phyloP scores from a whole-genome alignment of 352 stramenopile species.

The Phytophthora constricta region DNA sequence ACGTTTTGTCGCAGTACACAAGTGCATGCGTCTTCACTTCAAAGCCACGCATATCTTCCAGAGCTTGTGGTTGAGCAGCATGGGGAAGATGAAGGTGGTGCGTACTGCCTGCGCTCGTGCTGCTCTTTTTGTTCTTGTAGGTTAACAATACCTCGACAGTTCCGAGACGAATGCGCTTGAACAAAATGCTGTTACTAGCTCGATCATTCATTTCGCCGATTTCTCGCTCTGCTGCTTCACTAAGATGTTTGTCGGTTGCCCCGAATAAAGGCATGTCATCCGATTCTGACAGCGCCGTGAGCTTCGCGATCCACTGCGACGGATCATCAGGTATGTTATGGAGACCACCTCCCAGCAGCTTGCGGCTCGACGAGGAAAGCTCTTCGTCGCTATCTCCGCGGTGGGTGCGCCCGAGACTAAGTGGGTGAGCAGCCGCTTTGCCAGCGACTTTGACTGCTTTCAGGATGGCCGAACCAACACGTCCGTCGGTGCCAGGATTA shows the following conservation, averaged over 20 bases:
- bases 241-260: conserved; percentile 8
- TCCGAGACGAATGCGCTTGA: conserved; percentile 83
- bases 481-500: conserved; percentile 36
- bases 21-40: conserved; percentile 87
- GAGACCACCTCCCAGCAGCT: conserved; percentile 22
- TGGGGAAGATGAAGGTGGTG: conserved; percentile 21
- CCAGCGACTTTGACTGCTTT: conserved; percentile 69
- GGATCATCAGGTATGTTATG: conserved; percentile 54
- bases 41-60: conserved; percentile 89
- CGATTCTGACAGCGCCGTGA: conserved; percentile 27
- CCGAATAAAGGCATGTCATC: conserved; percentile 38
- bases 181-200: conserved; percentile 65
- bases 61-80: conserved; percentile 40
- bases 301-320: conserved; percentile 45
- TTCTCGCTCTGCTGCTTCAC: conserved; percentile 23
- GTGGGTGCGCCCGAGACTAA: conserved; percentile 44
- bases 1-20: conserved; percentile 89
- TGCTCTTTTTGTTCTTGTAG: conserved; percentile 82
- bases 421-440: conserved; percentile 62
- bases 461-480: conserved; percentile 58
- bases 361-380: conserved; percentile 8
- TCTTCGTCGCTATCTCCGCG: conserved; percentile 37
- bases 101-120: conserved; percentile 14
- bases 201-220: conserved; percentile 50
- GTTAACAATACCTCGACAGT: conserved; percentile 79